Evolutionary conservation across 1,284 basidiomycete species (phyloP), one percentile per base, ranked within the genome.

Genomic region (Apiotrichum veenhuisii): DNA sequence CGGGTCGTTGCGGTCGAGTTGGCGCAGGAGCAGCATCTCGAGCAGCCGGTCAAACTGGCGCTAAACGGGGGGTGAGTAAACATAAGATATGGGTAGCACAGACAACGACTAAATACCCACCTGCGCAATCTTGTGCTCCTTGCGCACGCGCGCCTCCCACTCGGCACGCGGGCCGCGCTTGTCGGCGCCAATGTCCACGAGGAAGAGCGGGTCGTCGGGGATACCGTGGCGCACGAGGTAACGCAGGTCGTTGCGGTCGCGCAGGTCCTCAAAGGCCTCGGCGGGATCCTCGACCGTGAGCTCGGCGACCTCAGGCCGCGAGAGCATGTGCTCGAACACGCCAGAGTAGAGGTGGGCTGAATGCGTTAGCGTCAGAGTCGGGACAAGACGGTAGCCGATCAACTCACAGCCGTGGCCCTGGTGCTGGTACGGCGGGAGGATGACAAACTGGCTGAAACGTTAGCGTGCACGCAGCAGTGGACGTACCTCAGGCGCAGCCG

Each of bases 241-340:
- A 59, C 83, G 80, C 26, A 98, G 82, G 74, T 98, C 96, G 68
- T 89, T 89, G 49, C 89, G 86, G 77, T 98, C 96, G 36, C 95
- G 83, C 53, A 98, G 81, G 70, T 96, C 91, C 58, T 75, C 74
- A 50, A 74, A 75, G 12, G 72, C 71, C 63, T 98, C 95, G 0
- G 91, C 91, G 0, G 95, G 95, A 73, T 98, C 95, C 79, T 98
- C 95, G 22, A 98, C 89, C 0, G 93, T 97, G 52, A 98, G 80
- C 75, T 98, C 95, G 12, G 87, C 85, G 34, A 97, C 85, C 43
- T 83, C 79, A 0, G 85, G 78, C 40, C 85, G 82, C 9, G 81
- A 77, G 37, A 90, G 77, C 50, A 89, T 82, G 70, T 89, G 83
- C 67, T 87, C 82, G 77, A 94, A 95, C 44, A 95, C 87, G 1